Evolutionary conservation across 2,329 filamentous ascomycete species (phyloP).

Genomic region (Ceratocystis smalleyi): DNA sequence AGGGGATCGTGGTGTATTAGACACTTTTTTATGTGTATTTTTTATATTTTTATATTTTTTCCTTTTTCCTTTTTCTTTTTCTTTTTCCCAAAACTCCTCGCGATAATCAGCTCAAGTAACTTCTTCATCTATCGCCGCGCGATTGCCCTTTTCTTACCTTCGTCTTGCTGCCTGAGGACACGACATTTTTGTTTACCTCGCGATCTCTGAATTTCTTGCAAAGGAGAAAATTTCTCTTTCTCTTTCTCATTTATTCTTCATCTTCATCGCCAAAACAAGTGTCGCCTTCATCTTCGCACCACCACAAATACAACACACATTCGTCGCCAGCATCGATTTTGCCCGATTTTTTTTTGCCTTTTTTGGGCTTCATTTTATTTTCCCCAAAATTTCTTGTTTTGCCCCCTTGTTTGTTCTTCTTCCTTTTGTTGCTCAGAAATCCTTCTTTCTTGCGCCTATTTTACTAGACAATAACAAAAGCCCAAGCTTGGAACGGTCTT

Average conservation of each 20-base stretch:
- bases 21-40: too few relatives aligned
- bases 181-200: background rate
- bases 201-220: background rate
- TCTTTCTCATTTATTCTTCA: background rate
- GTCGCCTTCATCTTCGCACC: background rate
- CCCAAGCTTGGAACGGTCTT: background rate
- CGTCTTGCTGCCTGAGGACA: slow-evolving; percentile 1
- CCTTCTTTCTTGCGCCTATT: slow-evolving; percentile 1
- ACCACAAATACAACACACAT: background rate
- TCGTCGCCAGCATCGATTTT: slow-evolving; percentile 1
- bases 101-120: background rate
- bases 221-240: background rate
- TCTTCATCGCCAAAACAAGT: background rate
- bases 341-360: background rate
- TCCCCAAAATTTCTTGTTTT: slow-evolving; percentile 1
- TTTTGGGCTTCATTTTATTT: slow-evolving; percentile 3
- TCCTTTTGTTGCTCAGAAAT: background rate
- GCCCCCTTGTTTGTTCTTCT: background rate
- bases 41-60: too few relatives aligned
- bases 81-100: background rate
- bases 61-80: too few relatives aligned
- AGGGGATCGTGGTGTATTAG: too few relatives aligned
- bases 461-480: slow-evolving; percentile 10
- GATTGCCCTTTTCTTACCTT: background rate
- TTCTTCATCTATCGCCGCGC: background rate